phyloP scores from a whole-genome alignment of 495 filamentous ascomycete genomes.

The Aspergillus olivimuriae region DNA sequence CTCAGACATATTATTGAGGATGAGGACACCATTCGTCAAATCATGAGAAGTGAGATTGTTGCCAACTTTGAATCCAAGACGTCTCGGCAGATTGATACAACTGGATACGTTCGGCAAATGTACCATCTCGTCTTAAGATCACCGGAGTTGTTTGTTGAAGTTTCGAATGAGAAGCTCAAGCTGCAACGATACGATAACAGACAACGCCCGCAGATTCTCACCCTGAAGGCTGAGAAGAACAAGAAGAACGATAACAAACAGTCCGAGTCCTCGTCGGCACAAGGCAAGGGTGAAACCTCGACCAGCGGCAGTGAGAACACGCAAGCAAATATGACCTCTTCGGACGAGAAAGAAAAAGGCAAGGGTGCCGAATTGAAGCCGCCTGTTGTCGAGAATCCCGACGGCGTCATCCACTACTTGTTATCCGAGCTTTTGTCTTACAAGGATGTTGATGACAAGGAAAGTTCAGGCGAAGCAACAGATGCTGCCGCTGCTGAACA shows the following conservation, averaged over 20 bases:
- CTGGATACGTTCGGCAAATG: slow-evolving; percentile 66
- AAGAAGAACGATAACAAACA: slow-evolving; percentile 24
- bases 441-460: slow-evolving; percentile 82
- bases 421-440: slow-evolving; percentile 92
- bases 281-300: slow-evolving; percentile 25
- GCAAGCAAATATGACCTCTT: slow-evolving; percentile 21
- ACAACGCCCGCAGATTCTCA: slow-evolving; percentile 54
- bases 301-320: slow-evolving; percentile 23
- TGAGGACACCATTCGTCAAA: slow-evolving; percentile 78
- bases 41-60: slow-evolving; percentile 89
- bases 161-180: slow-evolving; percentile 81
- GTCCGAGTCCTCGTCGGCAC: slow-evolving; percentile 20
- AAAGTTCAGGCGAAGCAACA: slow-evolving; percentile 40
- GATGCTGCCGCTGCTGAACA: slow-evolving; percentile 36
- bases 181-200: slow-evolving; percentile 53
- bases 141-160: slow-evolving; percentile 82
- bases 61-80: slow-evolving; percentile 61
- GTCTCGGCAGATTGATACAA: slow-evolving; percentile 58
- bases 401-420: slow-evolving; percentile 93
- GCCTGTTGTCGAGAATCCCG: slow-evolving; percentile 85
- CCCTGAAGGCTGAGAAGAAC: slow-evolving; percentile 46
- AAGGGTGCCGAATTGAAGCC: slow-evolving; percentile 64
- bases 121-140: slow-evolving; percentile 77
- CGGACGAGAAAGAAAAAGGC: slow-evolving; percentile 52
- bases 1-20: slow-evolving; percentile 93